Base-by-base conservation (phyloP, 768 basidiomycete species). In the Phylloporus sp. region DNA sequence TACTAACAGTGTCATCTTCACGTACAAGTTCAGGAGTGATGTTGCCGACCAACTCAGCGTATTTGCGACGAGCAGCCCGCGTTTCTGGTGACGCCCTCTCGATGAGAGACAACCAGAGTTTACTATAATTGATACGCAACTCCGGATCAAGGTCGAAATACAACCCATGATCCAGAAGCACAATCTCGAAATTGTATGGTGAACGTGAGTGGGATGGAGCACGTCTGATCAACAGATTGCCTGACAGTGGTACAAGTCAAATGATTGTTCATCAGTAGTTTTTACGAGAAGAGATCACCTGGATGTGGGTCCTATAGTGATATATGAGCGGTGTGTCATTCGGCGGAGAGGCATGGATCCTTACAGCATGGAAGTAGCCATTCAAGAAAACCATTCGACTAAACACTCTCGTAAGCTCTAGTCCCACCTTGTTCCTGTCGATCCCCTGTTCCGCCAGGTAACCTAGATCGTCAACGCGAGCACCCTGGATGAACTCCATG, bases 171-270 rank as follows among this genome's bases (percentile, higher is more conserved):
- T 99, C 97, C 54, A 99, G 75, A 1, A 98, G 77, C 23, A 91
- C 94, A 45, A 97, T 88, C 64, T 99, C 97, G 60, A 98, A 98
- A 65, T 97, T 97, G 71, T 90, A 90, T 0, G 91, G 90, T 9
- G 91, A 92, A 51, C 73, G 78, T 1, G 91, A 88, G 4, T 54
- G 57, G 15, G 63, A 57, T 7, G 79, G 77, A 6, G 86, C 80
- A 2, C 88, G 84, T 49, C 97, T 83, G 41, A 99, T 97, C 26
- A 98, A 76, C 23, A 99, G 75, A 67, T 98, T 98, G 5, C 95
- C 95, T 80, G 61, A 40, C 35, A 45, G 8, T 22, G 15, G 36
- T 32, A 36, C 44, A 27, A 5, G 22, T 51, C 11, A 54, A 29
- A 41, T 13, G 26, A 45, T 6, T 43, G 45, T 20, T 20, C 24